A percentile compares a stretch with the other conserved stretches of the same genome.
These are phyloP conservation scores for Tubosaeta sp. DNA, from an alignment of 768 basidiomycete genomes.

Conservation along the genomic window DNA sequence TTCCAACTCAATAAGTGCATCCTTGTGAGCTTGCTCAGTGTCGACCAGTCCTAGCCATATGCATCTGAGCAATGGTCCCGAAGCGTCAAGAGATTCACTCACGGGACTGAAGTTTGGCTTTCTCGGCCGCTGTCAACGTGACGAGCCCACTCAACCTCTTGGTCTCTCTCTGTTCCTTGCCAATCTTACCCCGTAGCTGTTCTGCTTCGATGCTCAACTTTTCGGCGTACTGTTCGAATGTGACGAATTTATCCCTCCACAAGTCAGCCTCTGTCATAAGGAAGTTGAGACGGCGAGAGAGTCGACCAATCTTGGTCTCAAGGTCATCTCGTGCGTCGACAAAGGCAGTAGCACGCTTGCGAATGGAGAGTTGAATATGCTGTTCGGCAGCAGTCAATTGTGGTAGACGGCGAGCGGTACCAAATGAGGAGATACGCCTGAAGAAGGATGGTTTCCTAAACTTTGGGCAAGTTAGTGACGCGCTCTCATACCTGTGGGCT, in stretches of 20 bases:
- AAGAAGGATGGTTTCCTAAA: conserved; percentile 87
- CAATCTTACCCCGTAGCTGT: conserved; percentile 82
- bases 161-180: conserved; percentile 87
- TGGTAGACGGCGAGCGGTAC: conserved; percentile 63
- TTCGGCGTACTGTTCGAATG: conserved; percentile 92
- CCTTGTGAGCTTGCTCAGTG: conserved; percentile 76
- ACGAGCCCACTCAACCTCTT: conserved; percentile 79
- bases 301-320: conserved; percentile 88
- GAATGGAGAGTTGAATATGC: conserved; percentile 81
- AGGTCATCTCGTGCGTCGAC: conserved; percentile 92
- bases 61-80: not conserved
- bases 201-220: conserved; percentile 82
- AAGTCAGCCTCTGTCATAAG: conserved; percentile 87
- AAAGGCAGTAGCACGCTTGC: conserved; percentile 90
- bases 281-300: conserved; percentile 83
- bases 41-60: conserved; percentile 63
- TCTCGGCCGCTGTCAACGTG: conserved; percentile 73
- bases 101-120: conserved; percentile 75
- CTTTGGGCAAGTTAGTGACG: conserved; percentile 34
- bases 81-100: conserved; percentile 29
- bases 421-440: conserved; percentile 78
- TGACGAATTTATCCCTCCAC: conserved; percentile 92
- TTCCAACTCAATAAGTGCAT: conserved; percentile 77
- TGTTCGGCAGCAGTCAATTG: conserved; percentile 78
- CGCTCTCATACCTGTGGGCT: not conserved